Conservation (phyloP, 2,329 filamentous ascomycete genomes). For the Scedosporium apiospermum region DNA sequence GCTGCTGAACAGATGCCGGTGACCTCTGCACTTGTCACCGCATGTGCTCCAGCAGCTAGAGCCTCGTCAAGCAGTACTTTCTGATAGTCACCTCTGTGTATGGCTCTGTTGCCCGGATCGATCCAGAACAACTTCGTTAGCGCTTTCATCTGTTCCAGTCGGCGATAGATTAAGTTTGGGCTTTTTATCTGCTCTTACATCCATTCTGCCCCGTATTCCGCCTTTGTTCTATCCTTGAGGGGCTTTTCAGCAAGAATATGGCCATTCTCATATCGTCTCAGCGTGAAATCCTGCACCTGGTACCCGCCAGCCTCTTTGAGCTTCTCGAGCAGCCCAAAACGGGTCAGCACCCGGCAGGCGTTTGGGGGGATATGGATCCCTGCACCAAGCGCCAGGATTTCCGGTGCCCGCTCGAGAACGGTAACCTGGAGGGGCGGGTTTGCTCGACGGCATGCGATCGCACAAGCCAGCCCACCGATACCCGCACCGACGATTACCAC, state of each 20-base stretch:
- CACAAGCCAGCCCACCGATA: constrained; percentile 1
- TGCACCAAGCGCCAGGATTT: constrained; percentile 6
- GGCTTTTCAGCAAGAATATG: constrained; percentile 3
- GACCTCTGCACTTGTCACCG: constrained; percentile 6
- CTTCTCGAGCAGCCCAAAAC: constrained; percentile 5
- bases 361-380: constrained; percentile 8
- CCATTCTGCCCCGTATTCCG: constrained; percentile 4
- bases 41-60: not conserved
- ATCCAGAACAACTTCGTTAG: not conserved
- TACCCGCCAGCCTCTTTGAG: constrained; percentile 6
- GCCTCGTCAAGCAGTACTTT: constrained; percentile 3
- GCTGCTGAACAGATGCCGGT: not conserved
- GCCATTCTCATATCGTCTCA: constrained; percentile 4
- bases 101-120: not conserved
- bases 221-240: not conserved
- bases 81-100: constrained; percentile 8
- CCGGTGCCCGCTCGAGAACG: constrained; percentile 1
- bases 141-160: not conserved
- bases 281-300: constrained; percentile 5
- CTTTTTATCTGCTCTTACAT: not conserved
- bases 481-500: constrained; percentile 4
- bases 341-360: constrained; percentile 3
- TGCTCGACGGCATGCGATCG: constrained; percentile 5
- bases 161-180: not conserved
- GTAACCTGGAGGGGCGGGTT: constrained; percentile 4